A percentile compares a stretch with the other conserved stretches of the same genome.
Conservation (phyloP, 805 yeast species). For the Jamesozyma piceae region DNA sequence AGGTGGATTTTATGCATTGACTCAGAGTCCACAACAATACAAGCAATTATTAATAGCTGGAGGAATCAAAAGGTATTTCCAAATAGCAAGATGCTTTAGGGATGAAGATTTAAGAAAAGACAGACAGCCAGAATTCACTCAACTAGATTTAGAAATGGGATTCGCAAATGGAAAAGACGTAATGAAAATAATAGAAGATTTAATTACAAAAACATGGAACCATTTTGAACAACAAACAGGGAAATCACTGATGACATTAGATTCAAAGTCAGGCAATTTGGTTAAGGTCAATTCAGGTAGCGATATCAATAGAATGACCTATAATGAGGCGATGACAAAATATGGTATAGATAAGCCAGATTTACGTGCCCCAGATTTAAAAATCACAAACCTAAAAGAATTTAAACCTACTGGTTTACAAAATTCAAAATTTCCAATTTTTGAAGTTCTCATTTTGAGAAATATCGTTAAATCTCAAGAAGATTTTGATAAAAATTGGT, state of each 20-base stretch:
- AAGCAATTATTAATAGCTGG: slow-evolving; percentile 92
- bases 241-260: slow-evolving; percentile 24
- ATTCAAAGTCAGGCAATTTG: neutral
- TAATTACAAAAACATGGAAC: slow-evolving; percentile 50
- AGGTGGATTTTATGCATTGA: slow-evolving; percentile 66
- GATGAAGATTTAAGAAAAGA: slow-evolving; percentile 94
- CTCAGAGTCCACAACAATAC: slow-evolving; percentile 97
- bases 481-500: slow-evolving; percentile 30
- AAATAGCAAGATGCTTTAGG: slow-evolving; percentile 87
- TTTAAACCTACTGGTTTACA: slow-evolving; percentile 30
- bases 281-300: slow-evolving; percentile 13
- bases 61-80: slow-evolving; percentile 79
- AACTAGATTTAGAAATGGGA: slow-evolving; percentile 90
- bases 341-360: slow-evolving; percentile 97
- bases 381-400: slow-evolving; percentile 41
- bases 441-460: slow-evolving; percentile 64
- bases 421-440: slow-evolving; percentile 47
- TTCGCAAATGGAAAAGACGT: slow-evolving; percentile 67
- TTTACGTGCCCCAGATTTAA: slow-evolving; percentile 48
- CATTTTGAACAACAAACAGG: slow-evolving; percentile 27
- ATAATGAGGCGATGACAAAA: slow-evolving; percentile 55
- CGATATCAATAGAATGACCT: slow-evolving; percentile 42
- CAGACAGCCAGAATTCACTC: slow-evolving; percentile 97
- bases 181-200: slow-evolving; percentile 48
- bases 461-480: slow-evolving; percentile 33